These are phyloP conservation scores for Arthroderma uncinatum DNA, from an alignment of 2,329 filamentous ascomycete species.

Conservation along the genomic window DNA sequence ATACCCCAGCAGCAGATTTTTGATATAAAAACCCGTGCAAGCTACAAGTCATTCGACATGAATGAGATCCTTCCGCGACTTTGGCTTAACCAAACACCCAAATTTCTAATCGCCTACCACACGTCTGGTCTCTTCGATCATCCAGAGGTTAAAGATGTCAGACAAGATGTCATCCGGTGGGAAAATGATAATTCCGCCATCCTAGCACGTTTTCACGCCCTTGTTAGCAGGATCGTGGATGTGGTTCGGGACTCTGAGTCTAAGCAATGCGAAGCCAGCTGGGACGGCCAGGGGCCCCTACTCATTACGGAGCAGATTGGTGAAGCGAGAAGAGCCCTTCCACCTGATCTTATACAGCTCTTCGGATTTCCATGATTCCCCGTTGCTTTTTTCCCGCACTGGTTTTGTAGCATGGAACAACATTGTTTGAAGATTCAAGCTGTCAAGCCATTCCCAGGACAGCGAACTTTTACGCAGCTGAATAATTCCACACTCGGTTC, in stretches of 20 bases:
- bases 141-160: neutral
- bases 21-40: neutral
- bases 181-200: constrained; percentile 28
- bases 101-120: neutral
- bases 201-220: constrained; percentile 10
- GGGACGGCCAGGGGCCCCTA: constrained; percentile 3
- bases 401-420: no score
- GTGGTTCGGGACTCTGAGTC: neutral
- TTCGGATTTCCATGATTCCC: no score
- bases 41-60: neutral
- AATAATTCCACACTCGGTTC: no score
- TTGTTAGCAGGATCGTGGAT: constrained; percentile 7
- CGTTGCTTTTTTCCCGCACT: no score
- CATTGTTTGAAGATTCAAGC: no score
- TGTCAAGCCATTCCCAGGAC: no score
- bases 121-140: neutral
- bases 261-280: constrained; percentile 5
- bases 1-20: neutral
- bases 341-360: constrained; percentile 6
- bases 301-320: neutral
- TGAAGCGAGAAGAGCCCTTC: neutral
- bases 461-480: no score
- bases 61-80: neutral
- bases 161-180: constrained; percentile 31
- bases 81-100: neutral